phyloP scores from a whole-genome alignment of 164 flowering plant genomes.

The Tinospora cordifolia region DNA sequence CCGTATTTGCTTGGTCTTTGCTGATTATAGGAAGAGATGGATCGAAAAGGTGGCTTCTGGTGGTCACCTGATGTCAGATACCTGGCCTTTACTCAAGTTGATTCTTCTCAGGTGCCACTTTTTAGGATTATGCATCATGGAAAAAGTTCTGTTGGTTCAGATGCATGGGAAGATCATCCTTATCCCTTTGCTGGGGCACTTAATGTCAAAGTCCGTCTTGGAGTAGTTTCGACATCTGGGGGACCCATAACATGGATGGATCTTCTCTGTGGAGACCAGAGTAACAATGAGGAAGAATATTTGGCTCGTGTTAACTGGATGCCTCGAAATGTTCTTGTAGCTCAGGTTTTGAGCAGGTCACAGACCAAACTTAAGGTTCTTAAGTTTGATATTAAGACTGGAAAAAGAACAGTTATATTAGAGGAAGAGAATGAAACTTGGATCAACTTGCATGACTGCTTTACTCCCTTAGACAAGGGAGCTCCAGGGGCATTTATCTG shows the following conservation, averaged over 20 bases:
- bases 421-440: slow-evolving; percentile 63
- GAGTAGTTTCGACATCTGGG: slow-evolving; percentile 58
- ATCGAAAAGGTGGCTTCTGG: slow-evolving; percentile 88
- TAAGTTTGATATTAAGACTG: slow-evolving; percentile 69
- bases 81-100: slow-evolving; percentile 84
- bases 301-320: slow-evolving; percentile 87
- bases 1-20: neutral
- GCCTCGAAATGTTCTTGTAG: slow-evolving; percentile 63
- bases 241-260: slow-evolving; percentile 86
- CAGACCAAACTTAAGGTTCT: slow-evolving; percentile 63
- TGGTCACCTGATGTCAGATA: slow-evolving; percentile 91
- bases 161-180: slow-evolving; percentile 92
- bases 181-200: slow-evolving; percentile 87
- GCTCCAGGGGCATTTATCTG: slow-evolving; percentile 76
- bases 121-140: slow-evolving; percentile 95
- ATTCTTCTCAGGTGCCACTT: slow-evolving; percentile 68
- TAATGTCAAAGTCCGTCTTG: slow-evolving; percentile 78
- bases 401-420: slow-evolving; percentile 49
- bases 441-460: slow-evolving; percentile 86
- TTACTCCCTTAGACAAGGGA: slow-evolving; percentile 74
- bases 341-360: slow-evolving; percentile 68
- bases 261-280: slow-evolving; percentile 56
- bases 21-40: slow-evolving; percentile 82
- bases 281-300: slow-evolving; percentile 58
- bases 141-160: slow-evolving; percentile 68